A percentile compares a stretch with the other conserved stretches of the same genome.
These are phyloP conservation scores for Ceratobasidium sp. DNA, from an alignment of 1,284 basidiomycete genomes.

Conservation along the genomic window DNA sequence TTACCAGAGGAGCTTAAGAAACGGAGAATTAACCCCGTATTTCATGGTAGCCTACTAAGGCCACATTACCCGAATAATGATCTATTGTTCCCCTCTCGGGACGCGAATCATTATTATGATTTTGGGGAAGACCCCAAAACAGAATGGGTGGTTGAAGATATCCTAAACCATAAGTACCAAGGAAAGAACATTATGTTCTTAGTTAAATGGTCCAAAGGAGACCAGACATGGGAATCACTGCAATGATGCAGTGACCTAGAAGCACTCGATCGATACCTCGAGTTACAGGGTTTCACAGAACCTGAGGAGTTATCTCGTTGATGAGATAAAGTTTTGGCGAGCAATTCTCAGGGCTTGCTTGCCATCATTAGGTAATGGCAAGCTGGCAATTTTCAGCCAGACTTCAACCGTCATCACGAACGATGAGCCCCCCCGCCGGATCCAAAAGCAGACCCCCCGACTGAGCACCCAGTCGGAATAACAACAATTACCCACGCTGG, in stretches of 20 bases:
- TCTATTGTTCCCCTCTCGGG: constrained; percentile 7
- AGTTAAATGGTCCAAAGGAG: neutral
- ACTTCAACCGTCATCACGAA: neutral
- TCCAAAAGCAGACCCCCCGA: neutral
- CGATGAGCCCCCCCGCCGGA: neutral
- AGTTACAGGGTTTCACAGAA: neutral
- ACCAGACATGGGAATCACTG: constrained; percentile 5
- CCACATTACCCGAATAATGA: constrained; percentile 37
- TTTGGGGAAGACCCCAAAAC: constrained; percentile 3
- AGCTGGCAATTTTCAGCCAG: constrained; percentile 11
- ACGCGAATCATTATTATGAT: neutral
- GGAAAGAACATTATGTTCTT: neutral
- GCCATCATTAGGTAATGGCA: neutral
- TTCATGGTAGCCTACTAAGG: constrained; percentile 38
- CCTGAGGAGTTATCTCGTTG: neutral
- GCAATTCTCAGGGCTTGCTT: neutral
- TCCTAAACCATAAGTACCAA: neutral
- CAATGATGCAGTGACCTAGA: neutral
- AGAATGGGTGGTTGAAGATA: neutral
- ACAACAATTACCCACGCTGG: neutral
- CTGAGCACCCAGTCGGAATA: neutral
- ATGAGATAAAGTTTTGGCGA: neutral
- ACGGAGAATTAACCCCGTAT: constrained; percentile 24
- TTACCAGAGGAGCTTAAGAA: constrained; percentile 24
- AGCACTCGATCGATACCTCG: neutral